Conservation (phyloP, 129 eudicot genomes). For the Lactuca saligna region DNA sequence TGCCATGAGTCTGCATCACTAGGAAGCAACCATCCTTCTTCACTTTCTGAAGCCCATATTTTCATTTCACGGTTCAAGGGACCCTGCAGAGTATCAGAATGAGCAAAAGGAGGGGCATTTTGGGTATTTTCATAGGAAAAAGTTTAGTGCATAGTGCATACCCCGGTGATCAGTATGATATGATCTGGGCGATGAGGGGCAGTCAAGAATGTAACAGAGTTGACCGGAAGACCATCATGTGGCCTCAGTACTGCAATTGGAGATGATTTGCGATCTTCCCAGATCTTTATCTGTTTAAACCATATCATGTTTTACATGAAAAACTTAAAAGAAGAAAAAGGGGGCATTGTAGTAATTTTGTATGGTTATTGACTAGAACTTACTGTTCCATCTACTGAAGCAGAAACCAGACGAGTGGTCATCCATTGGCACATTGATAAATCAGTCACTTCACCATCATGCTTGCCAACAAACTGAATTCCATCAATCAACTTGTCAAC, state of each 20-base stretch:
- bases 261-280: slow-evolving; percentile 78
- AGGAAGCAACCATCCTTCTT: slow-evolving; percentile 94
- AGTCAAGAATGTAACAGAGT: slow-evolving; percentile 79
- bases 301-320: slow-evolving; percentile 9
- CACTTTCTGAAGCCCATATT: slow-evolving; percentile 83
- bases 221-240: slow-evolving; percentile 86
- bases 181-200: slow-evolving; percentile 93
- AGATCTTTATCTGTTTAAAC: slow-evolving; percentile 32
- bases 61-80: slow-evolving; percentile 76
- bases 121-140: background rate
- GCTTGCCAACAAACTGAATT: slow-evolving; percentile 90
- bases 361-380: background rate
- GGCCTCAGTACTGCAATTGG: slow-evolving; percentile 88
- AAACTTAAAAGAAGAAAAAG: background rate
- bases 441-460: slow-evolving; percentile 98
- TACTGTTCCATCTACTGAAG: slow-evolving; percentile 98
- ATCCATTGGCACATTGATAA: slow-evolving; percentile 99
- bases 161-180: slow-evolving; percentile 67
- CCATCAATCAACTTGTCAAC: slow-evolving; percentile 83
- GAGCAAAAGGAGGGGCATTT: background rate
- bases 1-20: slow-evolving; percentile 85
- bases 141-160: background rate
- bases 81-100: slow-evolving; percentile 48
- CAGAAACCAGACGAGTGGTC: slow-evolving; percentile 97
- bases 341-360: background rate